Evolutionary conservation across 2,329 filamentous ascomycete genomes (phyloP), one percentile per base, ranked within the genome.

Genomic region (Colletotrichum horii): DNA sequence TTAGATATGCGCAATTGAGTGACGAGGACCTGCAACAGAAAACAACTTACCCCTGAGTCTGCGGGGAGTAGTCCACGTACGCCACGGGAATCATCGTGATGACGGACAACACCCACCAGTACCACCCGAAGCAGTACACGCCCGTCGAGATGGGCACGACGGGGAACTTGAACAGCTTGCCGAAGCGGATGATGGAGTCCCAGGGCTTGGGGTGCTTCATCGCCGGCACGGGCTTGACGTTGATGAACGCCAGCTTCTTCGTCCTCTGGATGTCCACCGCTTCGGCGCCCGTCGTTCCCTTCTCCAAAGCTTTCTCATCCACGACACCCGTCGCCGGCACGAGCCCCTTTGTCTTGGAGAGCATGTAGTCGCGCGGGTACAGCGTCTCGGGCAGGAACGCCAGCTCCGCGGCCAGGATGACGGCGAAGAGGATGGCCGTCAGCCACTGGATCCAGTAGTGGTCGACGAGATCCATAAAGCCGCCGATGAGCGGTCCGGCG

Each of bases 21-120:
- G 38, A n/a, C 9, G 22, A n/a, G 38, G 38, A 48, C 38, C 38
- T 48, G 38, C 19, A n/a, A 48, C 19, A 2, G 19, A 52, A 22
- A 22, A 52, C 2, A 34, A 16, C 79, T 76, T 77, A 80, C 77
- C 89, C 89, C 77, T 91, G 89, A 34, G 87, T 87, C 61, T 89
- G 82, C 3, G 89, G 85, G 0, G 81, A 80, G 75, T 89, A 88
- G n/a, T 82, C 77, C n/a, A 79, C 79, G 75, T 91, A 91, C 28
- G 89, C 90, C 4, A 86, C 84, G 0, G 89, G 89, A 5, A 89
- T 82, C 83, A 89, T 85, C 4, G 89, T 90, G 70, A 91, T 87
- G 24, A 90, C 84, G 0, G 86, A 87, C 14, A 90, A 76, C 7
- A 90, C 83, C 89, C 89, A 91, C 89, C 89, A 91, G 79, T 91